These are phyloP conservation scores for Chimonanthus praecox DNA, from an alignment of 164 flowering plant genomes.

Conservation along the genomic window DNA sequence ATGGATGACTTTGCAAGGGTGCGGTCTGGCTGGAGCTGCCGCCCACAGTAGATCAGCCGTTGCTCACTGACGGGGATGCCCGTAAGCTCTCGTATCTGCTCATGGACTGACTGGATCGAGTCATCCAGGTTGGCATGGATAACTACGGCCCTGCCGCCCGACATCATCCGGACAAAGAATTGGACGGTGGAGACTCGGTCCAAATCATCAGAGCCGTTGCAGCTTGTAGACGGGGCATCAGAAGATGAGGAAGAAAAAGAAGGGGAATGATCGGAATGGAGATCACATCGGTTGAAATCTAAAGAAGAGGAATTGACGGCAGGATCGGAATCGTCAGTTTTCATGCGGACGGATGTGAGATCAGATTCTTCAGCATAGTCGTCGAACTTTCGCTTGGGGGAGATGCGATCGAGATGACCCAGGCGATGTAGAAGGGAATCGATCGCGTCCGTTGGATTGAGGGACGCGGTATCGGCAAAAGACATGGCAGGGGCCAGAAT, in stretches of 20 bases:
- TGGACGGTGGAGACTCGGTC: constrained; percentile 23
- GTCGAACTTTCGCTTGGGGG: constrained; percentile 9
- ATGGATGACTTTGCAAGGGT: constrained; percentile 45
- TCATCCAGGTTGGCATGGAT: constrained; percentile 53
- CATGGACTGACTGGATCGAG: constrained; percentile 57
- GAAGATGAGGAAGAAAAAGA: not conserved
- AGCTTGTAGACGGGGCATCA: not conserved
- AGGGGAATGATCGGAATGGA: not conserved
- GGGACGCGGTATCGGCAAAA: constrained; percentile 3
- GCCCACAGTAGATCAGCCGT: constrained; percentile 61
- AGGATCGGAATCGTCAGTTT: not conserved
- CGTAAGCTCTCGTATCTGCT: constrained; percentile 39
- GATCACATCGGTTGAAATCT: not conserved
- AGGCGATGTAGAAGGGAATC: not conserved
- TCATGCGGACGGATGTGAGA: constrained; percentile 6
- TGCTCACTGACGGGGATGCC: constrained; percentile 71
- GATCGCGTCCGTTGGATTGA: constrained; percentile 4
- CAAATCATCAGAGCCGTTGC: not conserved
- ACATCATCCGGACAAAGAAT: constrained; percentile 61
- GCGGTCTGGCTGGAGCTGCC: constrained; percentile 60
- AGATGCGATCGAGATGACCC: constrained; percentile 1
- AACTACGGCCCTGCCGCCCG: constrained; percentile 45
- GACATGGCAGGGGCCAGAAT: constrained; percentile 3
- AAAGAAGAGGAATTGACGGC: not conserved
- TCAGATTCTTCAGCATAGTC: constrained; percentile 1